A percentile compares a stretch with the other conserved stretches of the same genome.
Evolutionary conservation across 2,329 filamentous ascomycete genomes (phyloP).

Genomic region (Pseudopithomyces chartarum): DNA sequence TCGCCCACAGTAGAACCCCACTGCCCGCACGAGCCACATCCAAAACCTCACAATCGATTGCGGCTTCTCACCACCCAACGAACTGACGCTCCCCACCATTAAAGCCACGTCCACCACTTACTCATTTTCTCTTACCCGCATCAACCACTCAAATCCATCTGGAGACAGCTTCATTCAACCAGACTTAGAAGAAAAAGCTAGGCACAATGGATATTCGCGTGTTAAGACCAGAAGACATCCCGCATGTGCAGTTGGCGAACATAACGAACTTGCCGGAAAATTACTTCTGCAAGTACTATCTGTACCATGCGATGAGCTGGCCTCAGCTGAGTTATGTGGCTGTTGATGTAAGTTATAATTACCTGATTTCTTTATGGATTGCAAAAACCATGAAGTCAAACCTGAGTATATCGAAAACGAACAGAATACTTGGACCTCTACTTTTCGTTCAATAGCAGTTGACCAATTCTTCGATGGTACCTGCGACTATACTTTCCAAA

Average conservation of each 20-base stretch:
- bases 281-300: constrained; percentile 99
- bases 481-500: no score
- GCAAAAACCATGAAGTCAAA: background rate
- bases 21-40: constrained; percentile 4
- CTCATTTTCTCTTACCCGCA: background rate
- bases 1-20: background rate
- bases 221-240: constrained; percentile 81
- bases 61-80: background rate
- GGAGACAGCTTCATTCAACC: background rate
- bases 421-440: no score
- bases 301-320: constrained; percentile 98
- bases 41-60: background rate
- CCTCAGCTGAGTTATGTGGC: constrained; percentile 96
- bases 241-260: constrained; percentile 95
- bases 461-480: background rate
- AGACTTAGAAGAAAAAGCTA: background rate
- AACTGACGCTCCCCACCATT: background rate
- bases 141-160: no score
- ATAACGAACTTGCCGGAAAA: constrained; percentile 99
- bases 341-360: constrained; percentile 66
- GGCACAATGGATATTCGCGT: constrained; percentile 83
- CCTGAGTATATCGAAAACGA: no score
- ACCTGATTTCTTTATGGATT: background rate
- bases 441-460: background rate
- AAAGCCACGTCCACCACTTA: background rate